Base-by-base conservation (phyloP, 1,284 basidiomycete species). In the Austroboletus novae-zelandiae region DNA sequence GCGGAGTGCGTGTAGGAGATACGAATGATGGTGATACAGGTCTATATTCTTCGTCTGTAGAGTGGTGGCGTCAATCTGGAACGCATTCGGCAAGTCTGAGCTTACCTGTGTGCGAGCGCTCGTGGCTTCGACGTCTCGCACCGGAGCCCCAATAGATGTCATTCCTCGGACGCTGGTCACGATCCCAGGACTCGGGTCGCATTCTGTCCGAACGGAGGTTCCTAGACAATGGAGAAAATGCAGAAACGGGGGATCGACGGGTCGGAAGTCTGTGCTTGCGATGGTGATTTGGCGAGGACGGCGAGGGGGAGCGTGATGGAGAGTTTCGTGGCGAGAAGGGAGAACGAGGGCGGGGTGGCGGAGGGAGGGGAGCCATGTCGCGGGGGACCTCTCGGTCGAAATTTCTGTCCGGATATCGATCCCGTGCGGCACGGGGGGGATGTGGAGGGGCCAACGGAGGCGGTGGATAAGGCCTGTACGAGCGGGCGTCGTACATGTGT, bases 221-320 rank as follows among this genome's bases (percentile, higher is more conserved):
- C 13, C 62, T 66, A 3, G 57, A 61, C 9, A 63, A 61, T 2
- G 71, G 74, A n/a, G 69, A 74, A 57, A 71, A 75, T 49, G 53
- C 54, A 1, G 64, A 48, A 18, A 56, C 54, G 5, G 74, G 71
- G 17, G 74, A 70, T 35, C 74, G 70, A 45, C 67, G 68, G 11
- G 66, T 54, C 1, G 77, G 78, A 20, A 77, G 64, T 41, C 77
- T 68, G 57, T 80, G 77, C 48, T 71, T 74, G 40, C 65, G 69
- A 36, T 59, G 62, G 36, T 62, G 65, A 32, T 56, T 60, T 2
- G 68, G 63, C 15, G 74, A 71, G 9, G 75, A 50, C 4, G 61
- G 54, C 58, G 73, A 58, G 57, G 39, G 51, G 5, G 69, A 63
- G 30, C 57, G 54, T 15, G 65, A 59, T 11, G 30, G 56, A 8